A percentile compares a stretch with the other conserved stretches of the same genome.
Conservation (phyloP, 495 filamentous ascomycete genomes). For the Hyaloscypha variabilis region DNA sequence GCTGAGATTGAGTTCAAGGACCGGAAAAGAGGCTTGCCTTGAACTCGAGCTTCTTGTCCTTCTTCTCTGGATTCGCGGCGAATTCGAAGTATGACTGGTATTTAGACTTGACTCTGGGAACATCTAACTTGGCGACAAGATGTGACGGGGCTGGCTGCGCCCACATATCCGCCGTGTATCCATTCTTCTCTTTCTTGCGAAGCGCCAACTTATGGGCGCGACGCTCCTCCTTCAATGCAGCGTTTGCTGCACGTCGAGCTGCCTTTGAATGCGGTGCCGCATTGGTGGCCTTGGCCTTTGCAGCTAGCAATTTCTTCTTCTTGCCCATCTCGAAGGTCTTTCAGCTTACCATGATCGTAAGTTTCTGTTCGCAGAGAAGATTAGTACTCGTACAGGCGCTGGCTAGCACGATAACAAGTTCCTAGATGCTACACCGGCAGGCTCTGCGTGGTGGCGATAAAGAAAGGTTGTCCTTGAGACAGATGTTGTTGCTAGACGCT, state of each 20-base stretch:
- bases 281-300: conserved; percentile 1
- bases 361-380: not conserved
- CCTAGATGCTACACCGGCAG: conserved; percentile 14
- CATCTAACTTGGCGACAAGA: conserved; percentile 29
- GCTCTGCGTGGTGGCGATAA: not conserved
- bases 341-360: conserved; percentile 21
- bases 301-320: conserved; percentile 18
- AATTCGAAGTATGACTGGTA: conserved; percentile 57
- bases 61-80: conserved; percentile 57
- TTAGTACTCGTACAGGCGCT: conserved; percentile 14
- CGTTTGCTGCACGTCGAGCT: conserved; percentile 1
- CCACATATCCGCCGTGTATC: conserved; percentile 26
- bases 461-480: not conserved
- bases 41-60: conserved; percentile 53
- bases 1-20: conserved; percentile 29
- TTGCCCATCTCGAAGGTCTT: conserved; percentile 20
- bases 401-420: conserved; percentile 11
- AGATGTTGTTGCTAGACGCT: not conserved
- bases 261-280: not conserved
- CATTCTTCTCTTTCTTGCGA: conserved; percentile 22
- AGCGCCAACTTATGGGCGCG: conserved; percentile 20
- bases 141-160: conserved; percentile 26
- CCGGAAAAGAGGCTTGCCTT: conserved; percentile 23
- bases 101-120: conserved; percentile 42
- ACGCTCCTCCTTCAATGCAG: conserved; percentile 22